Percentiles rank a stretch among this genome's conserved stretches.
Evolutionary conservation across 148 eudicot genomes (phyloP).

Genomic region (Chenopodium formosanum): DNA sequence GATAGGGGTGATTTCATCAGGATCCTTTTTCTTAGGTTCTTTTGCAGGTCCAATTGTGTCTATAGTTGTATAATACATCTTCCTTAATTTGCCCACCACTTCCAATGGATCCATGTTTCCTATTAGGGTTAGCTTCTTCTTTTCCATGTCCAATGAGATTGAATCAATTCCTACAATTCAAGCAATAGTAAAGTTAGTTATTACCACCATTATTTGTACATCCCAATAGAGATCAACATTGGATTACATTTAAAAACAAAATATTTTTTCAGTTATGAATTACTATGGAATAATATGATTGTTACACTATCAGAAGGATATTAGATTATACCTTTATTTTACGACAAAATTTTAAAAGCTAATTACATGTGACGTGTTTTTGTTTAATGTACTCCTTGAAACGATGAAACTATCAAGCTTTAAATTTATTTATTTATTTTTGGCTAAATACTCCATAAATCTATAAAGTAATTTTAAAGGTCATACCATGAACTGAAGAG

Average conservation of each 20-base stretch:
- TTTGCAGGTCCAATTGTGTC: background rate
- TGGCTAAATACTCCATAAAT: background rate
- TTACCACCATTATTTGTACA: too few relatives aligned
- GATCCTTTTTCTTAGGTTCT: background rate
- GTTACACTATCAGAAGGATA: too few relatives aligned
- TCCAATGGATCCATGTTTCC: background rate
- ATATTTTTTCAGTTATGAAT: too few relatives aligned
- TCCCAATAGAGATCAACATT: background rate
- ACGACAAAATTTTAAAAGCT: too few relatives aligned
- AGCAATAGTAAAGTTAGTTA: background rate
- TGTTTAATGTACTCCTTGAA: too few relatives aligned
- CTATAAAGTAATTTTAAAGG: background rate
- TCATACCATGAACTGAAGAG: background rate
- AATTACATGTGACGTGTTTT: too few relatives aligned
- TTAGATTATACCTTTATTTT: too few relatives aligned
- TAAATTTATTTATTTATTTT: too few relatives aligned
- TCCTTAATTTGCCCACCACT: background rate
- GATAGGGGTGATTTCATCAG: background rate
- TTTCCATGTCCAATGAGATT: background rate
- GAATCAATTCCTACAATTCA: conserved; percentile 3
- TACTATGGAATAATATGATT: too few relatives aligned
- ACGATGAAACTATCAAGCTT: too few relatives aligned
- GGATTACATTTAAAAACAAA: too few relatives aligned
- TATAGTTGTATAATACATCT: background rate
- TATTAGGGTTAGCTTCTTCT: conserved; percentile 2